A percentile compares a stretch with the other conserved stretches of the same genome.
These are phyloP conservation scores for Poterioochromonas sp. DNA, from an alignment of 352 stramenopile species.

Conservation along the genomic window DNA sequence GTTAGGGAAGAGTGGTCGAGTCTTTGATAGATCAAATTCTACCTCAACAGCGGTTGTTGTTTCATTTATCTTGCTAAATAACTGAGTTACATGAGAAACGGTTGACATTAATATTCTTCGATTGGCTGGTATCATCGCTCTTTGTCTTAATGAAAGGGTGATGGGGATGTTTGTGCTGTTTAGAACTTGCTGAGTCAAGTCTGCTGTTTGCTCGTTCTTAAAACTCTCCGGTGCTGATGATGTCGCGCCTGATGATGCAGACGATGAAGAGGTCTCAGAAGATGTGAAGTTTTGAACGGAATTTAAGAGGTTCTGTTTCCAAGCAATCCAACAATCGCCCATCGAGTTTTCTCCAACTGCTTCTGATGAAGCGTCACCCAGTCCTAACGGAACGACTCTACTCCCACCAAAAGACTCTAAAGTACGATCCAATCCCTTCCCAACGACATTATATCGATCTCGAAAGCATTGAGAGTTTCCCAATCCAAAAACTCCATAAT, in stretches of 20 bases:
- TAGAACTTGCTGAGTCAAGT: background rate
- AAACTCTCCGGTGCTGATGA: background rate
- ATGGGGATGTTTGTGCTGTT: no score
- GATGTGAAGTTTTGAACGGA: background rate
- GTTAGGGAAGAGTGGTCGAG: background rate
- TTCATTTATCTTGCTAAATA: background rate
- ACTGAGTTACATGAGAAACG: background rate
- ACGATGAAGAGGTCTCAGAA: background rate
- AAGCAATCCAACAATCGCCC: background rate
- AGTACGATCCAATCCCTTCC: background rate
- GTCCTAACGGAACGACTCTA: background rate
- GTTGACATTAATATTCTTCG: background rate
- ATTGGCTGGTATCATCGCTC: background rate
- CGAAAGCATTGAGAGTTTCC: slow-evolving; percentile 13
- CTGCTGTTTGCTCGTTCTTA: background rate
- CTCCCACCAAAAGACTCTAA: background rate
- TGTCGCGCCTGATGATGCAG: background rate
- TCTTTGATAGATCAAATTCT: background rate
- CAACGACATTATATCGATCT: background rate
- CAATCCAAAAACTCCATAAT: background rate
- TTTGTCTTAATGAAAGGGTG: background rate
- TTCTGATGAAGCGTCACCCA: background rate
- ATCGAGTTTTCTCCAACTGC: background rate
- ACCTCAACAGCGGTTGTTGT: background rate
- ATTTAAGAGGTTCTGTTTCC: background rate